Evolutionary conservation across 805 yeast species (phyloP).

Genomic region (Ogataea paraovalis): DNA sequence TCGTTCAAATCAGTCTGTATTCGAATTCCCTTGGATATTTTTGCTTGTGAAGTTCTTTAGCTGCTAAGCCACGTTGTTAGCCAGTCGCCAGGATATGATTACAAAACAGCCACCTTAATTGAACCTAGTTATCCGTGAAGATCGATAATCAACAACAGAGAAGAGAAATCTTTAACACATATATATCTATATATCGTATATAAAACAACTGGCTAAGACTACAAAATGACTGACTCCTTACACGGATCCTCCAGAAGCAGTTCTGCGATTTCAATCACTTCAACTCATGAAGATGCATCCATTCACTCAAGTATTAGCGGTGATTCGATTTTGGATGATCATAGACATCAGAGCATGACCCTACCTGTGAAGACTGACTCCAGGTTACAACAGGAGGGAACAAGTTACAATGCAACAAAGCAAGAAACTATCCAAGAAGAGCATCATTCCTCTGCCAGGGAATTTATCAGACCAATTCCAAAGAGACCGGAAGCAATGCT

Average conservation of each 20-base stretch:
- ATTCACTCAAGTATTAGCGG: conserved; percentile 34
- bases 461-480: conserved; percentile 4
- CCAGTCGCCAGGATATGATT: conserved; percentile 2
- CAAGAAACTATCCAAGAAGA: conserved; percentile 11
- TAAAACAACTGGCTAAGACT: conserved; percentile 1
- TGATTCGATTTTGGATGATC: conserved; percentile 34
- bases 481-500: conserved; percentile 19
- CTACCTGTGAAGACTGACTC: conserved; percentile 32
- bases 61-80: too few species aligned
- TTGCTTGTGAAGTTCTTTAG: not conserved
- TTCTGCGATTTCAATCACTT: conserved; percentile 27
- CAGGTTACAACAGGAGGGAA: conserved; percentile 5
- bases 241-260: conserved; percentile 19
- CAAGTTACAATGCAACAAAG: not conserved
- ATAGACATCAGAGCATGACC: conserved; percentile 31
- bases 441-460: not conserved
- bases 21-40: not conserved
- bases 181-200: not conserved
- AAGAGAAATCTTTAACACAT: not conserved
- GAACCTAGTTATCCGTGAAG: not conserved
- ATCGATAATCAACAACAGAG: not conserved
- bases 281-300: conserved; percentile 30
- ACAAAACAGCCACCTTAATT: conserved; percentile 9
- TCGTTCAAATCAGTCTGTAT: not conserved
- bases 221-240: conserved; percentile 22